Conservation (phyloP, 176 grass and related monocot genomes). For the Melocanna baccifera region DNA sequence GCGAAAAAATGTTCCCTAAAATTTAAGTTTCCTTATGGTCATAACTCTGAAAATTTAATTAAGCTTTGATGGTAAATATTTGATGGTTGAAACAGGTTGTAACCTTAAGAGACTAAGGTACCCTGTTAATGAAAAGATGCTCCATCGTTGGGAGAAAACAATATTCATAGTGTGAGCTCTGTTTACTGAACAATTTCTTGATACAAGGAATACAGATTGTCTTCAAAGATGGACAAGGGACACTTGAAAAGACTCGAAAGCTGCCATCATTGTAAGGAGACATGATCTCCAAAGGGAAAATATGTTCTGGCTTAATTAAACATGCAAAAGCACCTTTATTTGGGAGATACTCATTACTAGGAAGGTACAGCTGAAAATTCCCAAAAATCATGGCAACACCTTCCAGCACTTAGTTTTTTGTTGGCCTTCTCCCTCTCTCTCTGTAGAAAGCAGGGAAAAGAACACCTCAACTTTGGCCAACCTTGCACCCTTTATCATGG, state of each 20-base stretch:
- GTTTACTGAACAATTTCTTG: constrained; percentile 42
- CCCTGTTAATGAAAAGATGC: constrained; percentile 30
- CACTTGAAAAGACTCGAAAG: constrained; percentile 54
- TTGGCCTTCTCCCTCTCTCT: background rate
- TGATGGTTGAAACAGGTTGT: background rate
- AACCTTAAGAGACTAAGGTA: constrained; percentile 32
- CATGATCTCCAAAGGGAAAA: constrained; percentile 63
- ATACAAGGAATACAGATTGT: constrained; percentile 29
- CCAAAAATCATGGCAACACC: constrained; percentile 53
- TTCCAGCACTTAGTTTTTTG: constrained; percentile 40
- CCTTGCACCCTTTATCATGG: constrained; percentile 51
- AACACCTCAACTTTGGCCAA: constrained; percentile 43
- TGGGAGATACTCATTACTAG: constrained; percentile 47
- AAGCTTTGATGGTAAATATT: background rate
- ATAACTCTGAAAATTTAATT: background rate
- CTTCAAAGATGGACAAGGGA: constrained; percentile 33
- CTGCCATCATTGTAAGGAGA: constrained; percentile 49
- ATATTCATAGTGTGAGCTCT: constrained; percentile 21
- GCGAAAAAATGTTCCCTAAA: background rate
- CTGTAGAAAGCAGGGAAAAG: constrained; percentile 44
- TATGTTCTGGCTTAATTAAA: constrained; percentile 54
- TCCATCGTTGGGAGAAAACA: constrained; percentile 9
- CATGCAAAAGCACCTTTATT: constrained; percentile 46
- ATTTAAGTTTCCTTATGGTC: background rate
- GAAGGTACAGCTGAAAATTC: constrained; percentile 51